Conservation (phyloP, 1,284 basidiomycete species). For the Melampsora abietis-canadensis region DNA sequence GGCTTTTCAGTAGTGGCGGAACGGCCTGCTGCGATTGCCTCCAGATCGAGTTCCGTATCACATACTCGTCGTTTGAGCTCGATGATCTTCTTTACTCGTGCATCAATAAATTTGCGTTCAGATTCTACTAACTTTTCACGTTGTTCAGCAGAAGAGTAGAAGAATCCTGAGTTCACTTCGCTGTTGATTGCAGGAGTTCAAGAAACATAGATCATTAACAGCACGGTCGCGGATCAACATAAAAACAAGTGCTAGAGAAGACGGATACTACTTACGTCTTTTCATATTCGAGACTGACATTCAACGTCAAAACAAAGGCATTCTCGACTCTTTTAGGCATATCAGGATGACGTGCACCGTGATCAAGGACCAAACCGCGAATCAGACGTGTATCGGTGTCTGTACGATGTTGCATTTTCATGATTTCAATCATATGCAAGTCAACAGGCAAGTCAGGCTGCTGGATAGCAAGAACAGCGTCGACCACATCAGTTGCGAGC, state of each 20-base stretch:
- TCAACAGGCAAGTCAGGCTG: constrained; percentile 84
- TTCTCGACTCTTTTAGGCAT: constrained; percentile 99
- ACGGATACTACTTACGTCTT: constrained; percentile 75
- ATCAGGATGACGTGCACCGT: constrained; percentile 95
- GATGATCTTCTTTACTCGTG: constrained; percentile 92
- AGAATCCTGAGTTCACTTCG: constrained; percentile 99
- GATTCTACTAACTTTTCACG: constrained; percentile 98
- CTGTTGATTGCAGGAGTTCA: constrained; percentile 55
- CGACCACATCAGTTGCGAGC: constrained; percentile 87
- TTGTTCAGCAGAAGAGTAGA: constrained; percentile 98
- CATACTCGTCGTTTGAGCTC: constrained; percentile 96
- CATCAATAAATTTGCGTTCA: constrained; percentile 89
- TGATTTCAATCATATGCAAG: constrained; percentile 98
- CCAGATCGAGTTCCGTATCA: constrained; percentile 77
- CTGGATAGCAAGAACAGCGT: constrained; percentile 87
- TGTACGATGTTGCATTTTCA: constrained; percentile 99
- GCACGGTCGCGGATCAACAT: too few species aligned
- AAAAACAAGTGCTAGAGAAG: neutral
- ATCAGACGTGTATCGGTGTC: constrained; percentile 97
- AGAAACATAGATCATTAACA: neutral
- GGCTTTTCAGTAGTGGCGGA: constrained; percentile 55
- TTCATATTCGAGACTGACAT: constrained; percentile 98
- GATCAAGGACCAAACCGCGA: constrained; percentile 84
- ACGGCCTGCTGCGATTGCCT: constrained; percentile 57
- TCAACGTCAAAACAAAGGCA: constrained; percentile 89